These are phyloP conservation scores for Fomitopsis serialis DNA, from an alignment of 768 basidiomycete genomes.

Conservation along the genomic window DNA sequence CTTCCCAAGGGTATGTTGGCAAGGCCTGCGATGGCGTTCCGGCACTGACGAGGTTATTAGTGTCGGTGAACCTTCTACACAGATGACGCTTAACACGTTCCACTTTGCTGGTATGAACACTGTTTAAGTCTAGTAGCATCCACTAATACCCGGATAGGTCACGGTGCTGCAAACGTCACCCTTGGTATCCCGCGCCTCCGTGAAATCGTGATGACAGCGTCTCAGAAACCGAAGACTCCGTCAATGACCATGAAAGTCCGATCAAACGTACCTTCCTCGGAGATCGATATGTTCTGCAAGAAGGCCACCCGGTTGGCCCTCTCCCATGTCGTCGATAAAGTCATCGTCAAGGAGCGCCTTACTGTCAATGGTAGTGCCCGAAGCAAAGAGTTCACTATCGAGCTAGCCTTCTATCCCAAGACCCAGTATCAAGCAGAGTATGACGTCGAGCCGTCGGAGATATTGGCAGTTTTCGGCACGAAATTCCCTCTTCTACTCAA, in stretches of 20 bases:
- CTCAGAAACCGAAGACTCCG: conserved; percentile 91
- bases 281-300: conserved; percentile 81
- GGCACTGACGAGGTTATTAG: conserved; percentile 33
- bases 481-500: conserved; percentile 79
- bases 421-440: conserved; percentile 84
- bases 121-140: background rate
- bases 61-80: conserved; percentile 97
- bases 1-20: conserved; percentile 84
- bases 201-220: conserved; percentile 99
- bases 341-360: conserved; percentile 76
- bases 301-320: conserved; percentile 79
- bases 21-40: background rate
- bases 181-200: conserved; percentile 97
- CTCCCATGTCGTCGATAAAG: conserved; percentile 81
- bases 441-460: conserved; percentile 64
- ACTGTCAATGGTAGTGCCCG: conserved; percentile 62
- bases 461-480: conserved; percentile 64
- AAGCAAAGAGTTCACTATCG: conserved; percentile 73
- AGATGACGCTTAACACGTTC: conserved; percentile 99
- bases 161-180: conserved; percentile 98
- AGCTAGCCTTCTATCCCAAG: conserved; percentile 80
- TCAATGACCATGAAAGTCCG: conserved; percentile 87
- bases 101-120: conserved; percentile 83
- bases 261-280: conserved; percentile 41
- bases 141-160: conserved; percentile 47